Conservation (phyloP, 441 rosid species). For the Sinapis alba region DNA sequence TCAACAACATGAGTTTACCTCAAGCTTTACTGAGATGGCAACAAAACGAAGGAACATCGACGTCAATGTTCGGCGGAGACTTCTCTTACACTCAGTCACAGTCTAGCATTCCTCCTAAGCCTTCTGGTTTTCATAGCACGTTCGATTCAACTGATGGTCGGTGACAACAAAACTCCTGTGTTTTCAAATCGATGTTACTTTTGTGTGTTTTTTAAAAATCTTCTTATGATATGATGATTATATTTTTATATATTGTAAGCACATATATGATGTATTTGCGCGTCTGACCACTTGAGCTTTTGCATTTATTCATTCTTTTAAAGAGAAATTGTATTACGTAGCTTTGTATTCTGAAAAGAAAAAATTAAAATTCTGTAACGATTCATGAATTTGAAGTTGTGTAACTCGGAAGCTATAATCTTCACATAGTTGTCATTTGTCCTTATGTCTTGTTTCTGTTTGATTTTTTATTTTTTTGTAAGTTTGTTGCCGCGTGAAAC, state of each 20-base stretch:
- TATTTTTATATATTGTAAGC: constrained; percentile 25
- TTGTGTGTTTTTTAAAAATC: not conserved
- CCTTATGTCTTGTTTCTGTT: not conserved
- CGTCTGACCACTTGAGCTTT: constrained; percentile 34
- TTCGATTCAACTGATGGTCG: constrained; percentile 55
- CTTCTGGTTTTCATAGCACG: constrained; percentile 49
- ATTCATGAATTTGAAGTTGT: not conserved
- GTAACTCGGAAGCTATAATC: not conserved
- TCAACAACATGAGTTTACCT: constrained; percentile 60
- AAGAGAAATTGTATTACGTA: constrained; percentile 28
- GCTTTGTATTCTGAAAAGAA: not conserved
- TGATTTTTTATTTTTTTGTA: not conserved
- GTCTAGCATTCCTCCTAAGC: constrained; percentile 57
- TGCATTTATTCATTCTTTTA: constrained; percentile 42
- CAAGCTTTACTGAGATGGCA: constrained; percentile 73
- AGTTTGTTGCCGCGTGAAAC: constrained; percentile 14
- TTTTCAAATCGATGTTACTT: constrained; percentile 14
- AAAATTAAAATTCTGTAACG: not conserved
- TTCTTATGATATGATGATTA: constrained; percentile 21
- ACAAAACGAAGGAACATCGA: constrained; percentile 62
- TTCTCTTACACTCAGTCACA: constrained; percentile 52
- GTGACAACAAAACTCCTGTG: constrained; percentile 35
- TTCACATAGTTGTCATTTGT: not conserved
- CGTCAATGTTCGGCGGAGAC: constrained; percentile 45
- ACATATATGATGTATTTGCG: constrained; percentile 26